Percentiles rank a stretch among this genome's conserved stretches.
Evolutionary conservation across 768 basidiomycete genomes (phyloP).

Genomic region (Steccherinum ochraceum): DNA sequence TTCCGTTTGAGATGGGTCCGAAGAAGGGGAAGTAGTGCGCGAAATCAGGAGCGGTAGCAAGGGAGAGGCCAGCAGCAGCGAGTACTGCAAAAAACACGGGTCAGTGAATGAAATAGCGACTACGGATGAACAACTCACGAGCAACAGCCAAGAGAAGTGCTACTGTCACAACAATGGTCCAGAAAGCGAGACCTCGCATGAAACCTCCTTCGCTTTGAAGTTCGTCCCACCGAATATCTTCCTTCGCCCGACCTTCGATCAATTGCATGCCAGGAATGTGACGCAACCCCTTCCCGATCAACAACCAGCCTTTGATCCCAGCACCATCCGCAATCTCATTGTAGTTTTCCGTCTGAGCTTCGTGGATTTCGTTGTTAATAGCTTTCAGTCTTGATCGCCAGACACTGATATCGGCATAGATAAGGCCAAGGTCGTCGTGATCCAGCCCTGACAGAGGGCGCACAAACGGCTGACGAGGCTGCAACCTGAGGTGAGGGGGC

Average conservation of each 20-base stretch:
- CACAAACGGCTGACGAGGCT: constrained; percentile 64
- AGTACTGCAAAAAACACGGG: constrained; percentile 42
- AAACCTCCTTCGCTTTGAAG: constrained; percentile 52
- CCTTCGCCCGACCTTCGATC: constrained; percentile 76
- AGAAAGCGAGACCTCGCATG: constrained; percentile 45
- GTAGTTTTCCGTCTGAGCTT: constrained; percentile 59
- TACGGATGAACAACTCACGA: constrained; percentile 41
- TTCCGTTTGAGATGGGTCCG: constrained; percentile 38
- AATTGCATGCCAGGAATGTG: constrained; percentile 57
- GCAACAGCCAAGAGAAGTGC: constrained; percentile 48
- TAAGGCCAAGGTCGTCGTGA: constrained; percentile 55
- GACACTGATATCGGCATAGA: constrained; percentile 64
- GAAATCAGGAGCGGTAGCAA: constrained; percentile 67
- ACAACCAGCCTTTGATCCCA: constrained; percentile 69
- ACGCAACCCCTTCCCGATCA: constrained; percentile 65
- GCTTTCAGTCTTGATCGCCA: constrained; percentile 66
- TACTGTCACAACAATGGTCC: constrained; percentile 47
- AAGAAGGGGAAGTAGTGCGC: constrained; percentile 68
- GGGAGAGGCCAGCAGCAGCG: constrained; percentile 59
- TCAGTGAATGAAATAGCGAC: background rate
- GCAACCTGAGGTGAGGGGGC: constrained; percentile 59
- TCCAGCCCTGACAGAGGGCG: constrained; percentile 68
- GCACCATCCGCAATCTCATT: constrained; percentile 68
- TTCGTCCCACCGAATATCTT: constrained; percentile 78
- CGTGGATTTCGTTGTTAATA: constrained; percentile 69